Percentiles rank a stretch among this genome's conserved stretches.
Conservation (phyloP, 2,329 filamentous ascomycete genomes). For the Massarina eburnea region DNA sequence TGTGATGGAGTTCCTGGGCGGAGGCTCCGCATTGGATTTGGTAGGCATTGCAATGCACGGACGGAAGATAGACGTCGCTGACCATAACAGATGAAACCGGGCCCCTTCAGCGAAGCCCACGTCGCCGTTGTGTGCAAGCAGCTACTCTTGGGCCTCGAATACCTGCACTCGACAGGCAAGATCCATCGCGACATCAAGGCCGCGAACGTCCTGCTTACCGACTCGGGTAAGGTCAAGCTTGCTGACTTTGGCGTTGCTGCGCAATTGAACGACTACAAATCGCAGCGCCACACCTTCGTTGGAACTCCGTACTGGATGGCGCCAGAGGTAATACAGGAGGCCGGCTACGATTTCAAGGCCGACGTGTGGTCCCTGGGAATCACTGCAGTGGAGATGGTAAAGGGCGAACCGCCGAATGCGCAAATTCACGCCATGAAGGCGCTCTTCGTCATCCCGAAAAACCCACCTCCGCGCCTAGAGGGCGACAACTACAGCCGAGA, state of each 20-base stretch:
- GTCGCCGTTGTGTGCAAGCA: constrained; percentile 95
- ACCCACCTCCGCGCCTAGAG: constrained; percentile 79
- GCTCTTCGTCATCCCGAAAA: constrained; percentile 92
- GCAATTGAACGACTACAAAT: constrained; percentile 96
- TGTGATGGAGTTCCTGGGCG: constrained; percentile 96
- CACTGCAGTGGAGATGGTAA: constrained; percentile 87
- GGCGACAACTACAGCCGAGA: constrained; percentile 79
- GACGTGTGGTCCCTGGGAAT: constrained; percentile 98
- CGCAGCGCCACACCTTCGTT: constrained; percentile 94
- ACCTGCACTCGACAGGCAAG: constrained; percentile 90
- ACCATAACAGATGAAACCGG: constrained; percentile 74
- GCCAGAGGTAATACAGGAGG: constrained; percentile 96
- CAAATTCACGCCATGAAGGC: constrained; percentile 99
- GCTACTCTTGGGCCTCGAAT: constrained; percentile 85
- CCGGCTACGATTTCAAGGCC: constrained; percentile 95
- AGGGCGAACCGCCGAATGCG: constrained; percentile 89
- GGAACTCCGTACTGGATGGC: constrained; percentile 99
- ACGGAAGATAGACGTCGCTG: constrained; percentile 12
- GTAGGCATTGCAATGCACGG: constrained; percentile 54
- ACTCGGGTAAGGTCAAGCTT: constrained; percentile 87
- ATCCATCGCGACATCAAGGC: constrained; percentile 98
- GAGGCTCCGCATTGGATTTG: constrained; percentile 91
- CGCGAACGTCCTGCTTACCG: constrained; percentile 91
- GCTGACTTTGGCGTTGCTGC: constrained; percentile 97
- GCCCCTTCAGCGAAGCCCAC: constrained; percentile 82